These are phyloP conservation scores for Yamadazyma sp. DNA, from an alignment of 1,139 yeast species.

Conservation along the genomic window DNA sequence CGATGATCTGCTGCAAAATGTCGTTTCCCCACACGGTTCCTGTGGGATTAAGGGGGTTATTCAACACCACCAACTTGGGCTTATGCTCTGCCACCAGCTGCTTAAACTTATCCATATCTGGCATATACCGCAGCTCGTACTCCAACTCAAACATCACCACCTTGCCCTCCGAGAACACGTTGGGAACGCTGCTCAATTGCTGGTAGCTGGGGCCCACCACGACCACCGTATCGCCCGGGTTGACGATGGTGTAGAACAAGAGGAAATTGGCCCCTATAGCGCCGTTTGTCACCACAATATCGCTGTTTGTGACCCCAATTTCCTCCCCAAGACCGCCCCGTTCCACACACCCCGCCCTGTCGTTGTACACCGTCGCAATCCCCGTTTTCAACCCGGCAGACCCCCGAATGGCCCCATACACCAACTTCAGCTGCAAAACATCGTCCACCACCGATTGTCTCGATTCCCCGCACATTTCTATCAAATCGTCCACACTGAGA, in stretches of 20 bases:
- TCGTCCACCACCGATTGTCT: conserved; percentile 7
- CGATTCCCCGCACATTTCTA: conserved; percentile 23
- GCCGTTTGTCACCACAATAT: conserved; percentile 54
- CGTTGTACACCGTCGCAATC: conserved; percentile 38
- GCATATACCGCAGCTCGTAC: conserved; percentile 34
- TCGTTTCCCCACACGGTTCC: conserved; percentile 46
- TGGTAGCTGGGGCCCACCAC: conserved; percentile 55
- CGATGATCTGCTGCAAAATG: conserved; percentile 34
- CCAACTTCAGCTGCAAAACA: conserved; percentile 25
- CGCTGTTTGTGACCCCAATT: conserved; percentile 24
- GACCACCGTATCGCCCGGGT: conserved; percentile 49
- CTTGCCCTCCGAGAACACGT: conserved; percentile 39
- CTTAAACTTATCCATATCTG: conserved; percentile 34
- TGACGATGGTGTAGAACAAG: conserved; percentile 45
- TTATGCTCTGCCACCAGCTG: conserved; percentile 26
- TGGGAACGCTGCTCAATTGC: conserved; percentile 52
- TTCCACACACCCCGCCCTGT: conserved; percentile 17
- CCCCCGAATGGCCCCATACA: conserved; percentile 53
- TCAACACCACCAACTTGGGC: conserved; percentile 49
- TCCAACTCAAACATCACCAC: conserved; percentile 36
- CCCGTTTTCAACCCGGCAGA: conserved; percentile 35
- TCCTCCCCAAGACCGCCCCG: too few species aligned
- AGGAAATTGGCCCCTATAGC: conserved; percentile 61
- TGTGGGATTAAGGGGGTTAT: conserved; percentile 58
- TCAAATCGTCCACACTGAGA: conserved; percentile 39